Conservation (phyloP, 306 rosid genomes). For the Citrullus mucosospermus region DNA sequence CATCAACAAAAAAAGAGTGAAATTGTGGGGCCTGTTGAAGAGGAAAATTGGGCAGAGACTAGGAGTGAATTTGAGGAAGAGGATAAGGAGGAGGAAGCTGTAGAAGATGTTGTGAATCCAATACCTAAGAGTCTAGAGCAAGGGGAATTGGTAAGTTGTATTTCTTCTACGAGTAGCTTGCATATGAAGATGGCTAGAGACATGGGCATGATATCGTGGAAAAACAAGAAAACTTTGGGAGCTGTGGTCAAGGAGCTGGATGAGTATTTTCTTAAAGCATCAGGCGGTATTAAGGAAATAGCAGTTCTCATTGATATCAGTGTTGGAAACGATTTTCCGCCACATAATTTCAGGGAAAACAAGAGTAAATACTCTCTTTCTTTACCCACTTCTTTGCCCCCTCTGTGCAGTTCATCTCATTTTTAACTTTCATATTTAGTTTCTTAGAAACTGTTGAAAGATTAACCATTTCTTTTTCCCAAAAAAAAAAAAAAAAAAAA, state of each 20-base stretch:
- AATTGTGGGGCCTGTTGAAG: slow-evolving; percentile 29
- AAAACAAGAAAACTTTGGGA: slow-evolving; percentile 54
- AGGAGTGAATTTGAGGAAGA: slow-evolving; percentile 62
- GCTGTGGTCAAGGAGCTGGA: slow-evolving; percentile 56
- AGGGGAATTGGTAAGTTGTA: slow-evolving; percentile 20
- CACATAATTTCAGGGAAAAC: slow-evolving; percentile 27
- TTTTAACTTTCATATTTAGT: not conserved
- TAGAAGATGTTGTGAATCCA: slow-evolving; percentile 19
- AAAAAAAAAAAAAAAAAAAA: too few species aligned
- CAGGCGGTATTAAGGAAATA: slow-evolving; percentile 60
- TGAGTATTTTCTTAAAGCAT: slow-evolving; percentile 74
- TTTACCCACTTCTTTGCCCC: not conserved
- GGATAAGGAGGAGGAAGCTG: slow-evolving; percentile 40
- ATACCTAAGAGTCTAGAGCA: slow-evolving; percentile 27
- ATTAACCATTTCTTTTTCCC: not conserved
- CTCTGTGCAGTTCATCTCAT: not conserved
- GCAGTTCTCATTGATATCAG: slow-evolving; percentile 66
- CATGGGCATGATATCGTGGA: slow-evolving; percentile 23
- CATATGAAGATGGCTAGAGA: slow-evolving; percentile 23
- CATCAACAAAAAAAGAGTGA: slow-evolving; percentile 16
- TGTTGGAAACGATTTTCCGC: slow-evolving; percentile 34
- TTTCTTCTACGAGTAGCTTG: slow-evolving; percentile 25
- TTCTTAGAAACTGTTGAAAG: not conserved
- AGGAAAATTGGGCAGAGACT: slow-evolving; percentile 76
- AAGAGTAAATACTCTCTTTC: slow-evolving; percentile 31